Evolutionary conservation across 177 flowering plant genomes (phyloP), one percentile per base, ranked within the genome.

Genomic region (Vitis hybrid): DNA sequence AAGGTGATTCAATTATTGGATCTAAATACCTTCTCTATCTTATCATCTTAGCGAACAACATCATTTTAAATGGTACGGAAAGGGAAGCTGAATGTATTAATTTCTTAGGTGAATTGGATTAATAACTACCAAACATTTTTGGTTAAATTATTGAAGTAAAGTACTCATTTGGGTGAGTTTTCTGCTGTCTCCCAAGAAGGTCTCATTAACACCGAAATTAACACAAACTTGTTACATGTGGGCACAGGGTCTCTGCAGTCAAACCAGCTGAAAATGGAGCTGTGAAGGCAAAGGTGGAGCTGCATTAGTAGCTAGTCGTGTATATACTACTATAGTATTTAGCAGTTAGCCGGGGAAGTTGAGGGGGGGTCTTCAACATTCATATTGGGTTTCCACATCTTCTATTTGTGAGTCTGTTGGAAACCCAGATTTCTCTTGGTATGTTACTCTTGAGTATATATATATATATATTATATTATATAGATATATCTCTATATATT

Each of bases 251-350:
- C 85, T 51, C 50, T 87, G 83, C 88, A 67, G 65, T 62, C 81
- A 16, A 85, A 77, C 64, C 87, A 77, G 74, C 75, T 85, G 85
- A 89, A 88, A 80, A 89, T 87, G 97, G 91, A 89, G 81, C 78
- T 82, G 27, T 88, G 87, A 89, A 80, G 84, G 59, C 40, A 46
- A 69, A 46, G 46, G 40, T 54, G 62, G 32, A 62, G 66, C 60
- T 66, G 14, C 49, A 9, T 16, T n/a, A 60, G 70, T 67, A 73
- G 77, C 72, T 71, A 70, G 62, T 62, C 64, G 69, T 80, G 83
- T 86, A 81, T 60, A 82, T 79, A 81, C 56, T 48, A 68, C 65
- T 64, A 72, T 70, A 60, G 46, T 67, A 60, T 74, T 35, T 75
- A 75, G 79, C 74, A 71, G 65, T 64, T 64, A 74, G 79, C 71